Conservation (phyloP, 2,329 filamentous ascomycete species). For the Xylariaceae sp. region DNA sequence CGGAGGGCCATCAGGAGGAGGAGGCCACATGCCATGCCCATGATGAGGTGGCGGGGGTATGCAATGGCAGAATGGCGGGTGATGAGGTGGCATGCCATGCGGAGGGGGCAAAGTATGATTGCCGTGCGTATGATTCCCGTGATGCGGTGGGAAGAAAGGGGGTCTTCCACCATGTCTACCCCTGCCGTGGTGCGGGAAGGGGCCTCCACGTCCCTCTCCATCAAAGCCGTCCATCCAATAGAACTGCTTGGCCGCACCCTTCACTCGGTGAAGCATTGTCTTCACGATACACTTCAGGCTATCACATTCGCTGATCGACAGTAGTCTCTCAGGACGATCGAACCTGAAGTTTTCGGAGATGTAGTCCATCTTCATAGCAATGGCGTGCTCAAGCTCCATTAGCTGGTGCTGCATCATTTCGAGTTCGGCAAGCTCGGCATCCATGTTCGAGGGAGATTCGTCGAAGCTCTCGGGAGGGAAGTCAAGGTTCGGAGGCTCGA, state of each 20-base stretch:
- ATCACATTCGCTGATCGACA: constrained; percentile 31
- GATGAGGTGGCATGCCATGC: constrained; percentile 17
- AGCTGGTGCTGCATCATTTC: constrained; percentile 38
- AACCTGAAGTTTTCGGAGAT: constrained; percentile 32
- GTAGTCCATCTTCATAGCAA: constrained; percentile 37
- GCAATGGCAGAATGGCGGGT: constrained; percentile 26
- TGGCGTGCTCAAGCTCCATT: constrained; percentile 36
- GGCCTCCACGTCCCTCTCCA: constrained; percentile 6
- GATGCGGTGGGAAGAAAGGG: constrained; percentile 15
- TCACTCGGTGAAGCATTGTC: constrained; percentile 34
- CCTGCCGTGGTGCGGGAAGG: constrained; percentile 16
- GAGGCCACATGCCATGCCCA: constrained; percentile 10
- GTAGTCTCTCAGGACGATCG: constrained; percentile 17
- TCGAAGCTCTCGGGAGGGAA: constrained; percentile 11
- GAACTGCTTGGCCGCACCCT: constrained; percentile 29
- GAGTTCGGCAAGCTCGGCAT: constrained; percentile 41
- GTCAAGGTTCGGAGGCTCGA: constrained; percentile 14
- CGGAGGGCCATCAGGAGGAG: neutral
- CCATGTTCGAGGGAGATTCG: constrained; percentile 16
- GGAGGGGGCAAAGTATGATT: constrained; percentile 22
- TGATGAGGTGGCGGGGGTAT: constrained; percentile 19
- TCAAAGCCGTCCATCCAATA: constrained; percentile 13
- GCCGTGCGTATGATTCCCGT: constrained; percentile 21
- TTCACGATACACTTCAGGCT: constrained; percentile 39
- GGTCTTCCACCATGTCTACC: constrained; percentile 11